A percentile compares a stretch with the other conserved stretches of the same genome.
Conservation (phyloP, 1,284 basidiomycete species). For the Ustilago tritici region DNA sequence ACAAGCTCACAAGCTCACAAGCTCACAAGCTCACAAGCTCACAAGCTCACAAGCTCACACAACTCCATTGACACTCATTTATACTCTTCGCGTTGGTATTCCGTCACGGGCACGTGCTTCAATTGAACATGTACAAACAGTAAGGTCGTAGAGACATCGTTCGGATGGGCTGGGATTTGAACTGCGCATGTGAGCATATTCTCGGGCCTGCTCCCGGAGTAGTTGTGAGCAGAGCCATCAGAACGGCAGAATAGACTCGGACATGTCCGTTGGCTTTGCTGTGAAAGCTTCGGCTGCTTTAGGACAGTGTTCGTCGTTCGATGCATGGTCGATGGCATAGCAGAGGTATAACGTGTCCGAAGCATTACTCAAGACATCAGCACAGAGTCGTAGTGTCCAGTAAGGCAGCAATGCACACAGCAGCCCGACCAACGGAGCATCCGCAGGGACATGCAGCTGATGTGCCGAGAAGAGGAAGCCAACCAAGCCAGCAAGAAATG, state of each 20-base stretch:
- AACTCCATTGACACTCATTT: not conserved
- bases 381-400: conserved; percentile 83
- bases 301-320: conserved; percentile 59
- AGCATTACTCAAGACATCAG: conserved; percentile 83
- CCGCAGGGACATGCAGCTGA: conserved; percentile 79
- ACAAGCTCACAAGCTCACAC: not conserved
- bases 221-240: conserved; percentile 1
- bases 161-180: not conserved
- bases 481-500: conserved; percentile 81
- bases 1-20: not conserved
- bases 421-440: conserved; percentile 81
- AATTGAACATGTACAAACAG: conserved; percentile 7
- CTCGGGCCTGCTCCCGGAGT: not conserved
- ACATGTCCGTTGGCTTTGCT: conserved; percentile 29
- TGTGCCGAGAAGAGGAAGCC: conserved; percentile 91
- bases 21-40: not conserved
- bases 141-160: not conserved
- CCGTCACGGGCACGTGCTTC: conserved; percentile 4
- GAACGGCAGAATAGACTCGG: conserved; percentile 44
- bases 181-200: not conserved
- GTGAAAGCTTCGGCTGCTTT: conserved; percentile 43
- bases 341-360: conserved; percentile 87
- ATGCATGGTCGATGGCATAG: conserved; percentile 85
- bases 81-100: not conserved
- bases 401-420: conserved; percentile 84